These are phyloP conservation scores for Ogataea neopini DNA, from an alignment of 805 yeast species.

Conservation along the genomic window DNA sequence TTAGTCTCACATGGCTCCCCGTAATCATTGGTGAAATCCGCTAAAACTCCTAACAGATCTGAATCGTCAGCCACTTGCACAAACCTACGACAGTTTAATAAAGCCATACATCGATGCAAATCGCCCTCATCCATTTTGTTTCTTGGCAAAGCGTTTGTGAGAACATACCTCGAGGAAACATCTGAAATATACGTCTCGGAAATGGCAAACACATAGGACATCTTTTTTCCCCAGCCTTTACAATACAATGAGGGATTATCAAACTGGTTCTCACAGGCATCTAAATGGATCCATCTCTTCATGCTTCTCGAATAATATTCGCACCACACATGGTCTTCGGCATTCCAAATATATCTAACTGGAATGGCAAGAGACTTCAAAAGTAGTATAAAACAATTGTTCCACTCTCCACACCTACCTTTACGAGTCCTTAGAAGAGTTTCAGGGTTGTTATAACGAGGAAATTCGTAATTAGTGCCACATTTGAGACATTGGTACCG, in stretches of 20 bases:
- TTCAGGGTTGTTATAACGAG: conserved; percentile 71
- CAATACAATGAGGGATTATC: conserved; percentile 80
- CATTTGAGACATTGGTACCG: conserved; percentile 62
- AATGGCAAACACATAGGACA: conserved; percentile 84
- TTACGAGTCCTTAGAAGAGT: conserved; percentile 58
- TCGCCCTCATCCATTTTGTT: conserved; percentile 43
- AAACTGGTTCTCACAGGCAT: conserved; percentile 82
- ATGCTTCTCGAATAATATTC: conserved; percentile 69
- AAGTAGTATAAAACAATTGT: conserved; percentile 73
- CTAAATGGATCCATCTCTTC: conserved; percentile 83
- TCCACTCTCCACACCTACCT: conserved; percentile 98
- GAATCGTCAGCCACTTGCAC: conserved; percentile 28
- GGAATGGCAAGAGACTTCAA: conserved; percentile 65
- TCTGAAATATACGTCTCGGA: conserved; percentile 64
- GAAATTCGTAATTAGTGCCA: conserved; percentile 52
- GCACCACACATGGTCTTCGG: conserved; percentile 96
- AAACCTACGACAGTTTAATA: conserved; percentile 40
- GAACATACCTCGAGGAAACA: conserved; percentile 68
- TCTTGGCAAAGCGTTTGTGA: conserved; percentile 48
- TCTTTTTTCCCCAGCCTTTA: conserved; percentile 88
- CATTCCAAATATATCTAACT: conserved; percentile 79
- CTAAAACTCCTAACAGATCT: conserved; percentile 40
- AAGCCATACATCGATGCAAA: conserved; percentile 37
- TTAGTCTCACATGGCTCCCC: conserved; percentile 29
- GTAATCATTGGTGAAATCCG: conserved; percentile 39